These are phyloP conservation scores for Phyllosticta citrichinensis DNA, from an alignment of 2,329 filamentous ascomycete genomes.

Conservation along the genomic window DNA sequence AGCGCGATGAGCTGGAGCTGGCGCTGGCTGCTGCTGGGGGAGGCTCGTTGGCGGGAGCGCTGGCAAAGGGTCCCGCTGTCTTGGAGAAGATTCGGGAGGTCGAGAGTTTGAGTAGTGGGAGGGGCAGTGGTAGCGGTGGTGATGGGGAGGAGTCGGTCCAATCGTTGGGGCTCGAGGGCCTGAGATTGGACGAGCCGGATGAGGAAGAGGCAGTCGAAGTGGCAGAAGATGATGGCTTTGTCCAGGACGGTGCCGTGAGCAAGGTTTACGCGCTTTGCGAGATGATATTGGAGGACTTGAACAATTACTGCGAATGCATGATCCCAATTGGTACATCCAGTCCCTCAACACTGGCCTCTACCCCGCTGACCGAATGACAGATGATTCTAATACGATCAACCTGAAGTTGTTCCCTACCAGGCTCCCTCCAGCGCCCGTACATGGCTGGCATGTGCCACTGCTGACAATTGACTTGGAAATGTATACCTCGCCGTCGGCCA, in stretches of 20 bases:
- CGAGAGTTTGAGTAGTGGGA: background rate
- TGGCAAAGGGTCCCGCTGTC: background rate
- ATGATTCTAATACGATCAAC: constrained; percentile 89
- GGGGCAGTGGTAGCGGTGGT: background rate
- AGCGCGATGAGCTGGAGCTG: background rate
- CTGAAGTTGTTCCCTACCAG: constrained; percentile 90
- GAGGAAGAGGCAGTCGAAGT: constrained; percentile 18
- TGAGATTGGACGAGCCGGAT: constrained; percentile 9
- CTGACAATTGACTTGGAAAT: constrained; percentile 42
- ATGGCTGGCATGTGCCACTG: constrained; percentile 85
- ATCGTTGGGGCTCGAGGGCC: constrained; percentile 1
- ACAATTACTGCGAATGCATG: constrained; percentile 98
- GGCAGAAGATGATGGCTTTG: background rate
- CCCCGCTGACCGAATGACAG: constrained; percentile 35
- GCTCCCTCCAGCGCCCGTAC: constrained; percentile 63
- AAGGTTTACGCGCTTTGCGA: constrained; percentile 64
- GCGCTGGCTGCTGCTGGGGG: background rate
- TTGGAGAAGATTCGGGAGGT: background rate
- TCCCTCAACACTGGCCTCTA: background rate
- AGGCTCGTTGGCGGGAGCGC: background rate
- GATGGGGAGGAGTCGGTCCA: constrained; percentile 2
- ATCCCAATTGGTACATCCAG: constrained; percentile 70
- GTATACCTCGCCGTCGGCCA: constrained; percentile 4
- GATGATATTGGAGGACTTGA: constrained; percentile 82
- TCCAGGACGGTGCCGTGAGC: constrained; percentile 34